These are phyloP conservation scores for Ceratobasidium sp. DNA, from an alignment of 1,284 basidiomycete genomes.

Conservation along the genomic window DNA sequence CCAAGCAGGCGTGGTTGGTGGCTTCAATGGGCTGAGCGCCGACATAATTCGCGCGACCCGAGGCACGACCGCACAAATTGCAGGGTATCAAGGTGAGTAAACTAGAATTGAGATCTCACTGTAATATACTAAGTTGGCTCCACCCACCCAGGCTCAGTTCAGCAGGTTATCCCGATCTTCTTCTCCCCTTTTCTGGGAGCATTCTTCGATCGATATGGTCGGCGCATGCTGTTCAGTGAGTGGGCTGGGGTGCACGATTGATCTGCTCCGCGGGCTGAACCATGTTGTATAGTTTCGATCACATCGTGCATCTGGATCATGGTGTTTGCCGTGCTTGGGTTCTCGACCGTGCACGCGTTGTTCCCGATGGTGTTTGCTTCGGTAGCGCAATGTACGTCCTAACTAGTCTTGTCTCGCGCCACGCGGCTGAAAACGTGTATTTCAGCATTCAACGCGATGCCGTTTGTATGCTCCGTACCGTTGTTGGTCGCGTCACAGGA, in stretches of 20 bases:
- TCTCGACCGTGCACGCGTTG: neutral
- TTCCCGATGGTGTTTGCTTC: slow-evolving; percentile 17
- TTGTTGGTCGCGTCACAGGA: slow-evolving; percentile 6
- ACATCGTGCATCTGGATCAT: slow-evolving; percentile 27
- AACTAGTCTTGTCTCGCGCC: too few species aligned
- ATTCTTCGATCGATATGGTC: slow-evolving; percentile 22
- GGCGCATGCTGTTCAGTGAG: slow-evolving; percentile 24
- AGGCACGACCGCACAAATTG: slow-evolving; percentile 19
- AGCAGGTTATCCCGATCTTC: slow-evolving; percentile 24
- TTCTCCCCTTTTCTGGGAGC: slow-evolving; percentile 27
- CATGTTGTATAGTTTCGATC: slow-evolving; percentile 10
- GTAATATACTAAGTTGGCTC: neutral
- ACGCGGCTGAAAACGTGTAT: too few species aligned
- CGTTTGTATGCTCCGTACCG: slow-evolving; percentile 22
- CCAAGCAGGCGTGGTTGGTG: slow-evolving; percentile 8
- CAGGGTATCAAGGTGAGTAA: slow-evolving; percentile 14
- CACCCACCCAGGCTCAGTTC: slow-evolving; percentile 8
- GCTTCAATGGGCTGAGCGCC: slow-evolving; percentile 8
- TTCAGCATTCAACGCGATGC: slow-evolving; percentile 26
- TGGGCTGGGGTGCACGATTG: neutral
- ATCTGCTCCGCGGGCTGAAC: neutral
- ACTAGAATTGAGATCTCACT: neutral
- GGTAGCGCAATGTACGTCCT: slow-evolving; percentile 3
- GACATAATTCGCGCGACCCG: slow-evolving; percentile 17
- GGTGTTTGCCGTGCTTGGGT: slow-evolving; percentile 6